phyloP scores from a whole-genome alignment of 106 monocot genomes.

The Gastrodia elata region DNA sequence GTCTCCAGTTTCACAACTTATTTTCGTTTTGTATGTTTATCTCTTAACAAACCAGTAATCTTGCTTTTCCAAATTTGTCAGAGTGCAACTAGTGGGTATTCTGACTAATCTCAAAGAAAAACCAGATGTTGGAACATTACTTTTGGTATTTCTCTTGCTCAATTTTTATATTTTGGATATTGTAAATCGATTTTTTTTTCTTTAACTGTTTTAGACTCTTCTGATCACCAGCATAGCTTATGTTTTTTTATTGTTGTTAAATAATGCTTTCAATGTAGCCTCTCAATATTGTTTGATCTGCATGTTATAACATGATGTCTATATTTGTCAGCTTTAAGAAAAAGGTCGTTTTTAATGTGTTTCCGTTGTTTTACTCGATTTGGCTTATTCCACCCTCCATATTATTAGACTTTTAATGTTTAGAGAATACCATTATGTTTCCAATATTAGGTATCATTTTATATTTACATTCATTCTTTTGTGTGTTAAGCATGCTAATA shows the following conservation, averaged over 20 bases:
- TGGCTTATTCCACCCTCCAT: background rate
- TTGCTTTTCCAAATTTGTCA: conserved; percentile 22
- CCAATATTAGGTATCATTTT: background rate
- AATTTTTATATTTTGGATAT: background rate
- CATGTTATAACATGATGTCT: background rate
- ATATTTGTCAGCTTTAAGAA: background rate
- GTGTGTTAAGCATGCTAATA: too few relatives aligned
- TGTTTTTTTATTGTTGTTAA: background rate
- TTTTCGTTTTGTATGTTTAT: background rate
- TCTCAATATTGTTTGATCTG: too few relatives aligned
- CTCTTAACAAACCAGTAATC: background rate
- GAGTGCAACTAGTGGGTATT: conserved; percentile 86
- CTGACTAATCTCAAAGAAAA: conserved; percentile 89
- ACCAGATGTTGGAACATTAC: conserved; percentile 85
- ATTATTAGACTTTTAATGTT: background rate
- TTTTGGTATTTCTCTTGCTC: conserved; percentile 46
- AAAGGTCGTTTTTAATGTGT: background rate
- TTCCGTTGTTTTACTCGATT: background rate
- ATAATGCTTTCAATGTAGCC: too few relatives aligned
- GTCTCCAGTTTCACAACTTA: background rate
- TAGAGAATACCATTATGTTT: background rate
- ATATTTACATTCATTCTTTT: background rate
- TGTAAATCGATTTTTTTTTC: background rate
- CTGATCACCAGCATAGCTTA: background rate
- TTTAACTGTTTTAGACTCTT: background rate